Evolutionary conservation across 1,284 basidiomycete species (phyloP).

Genomic region (Boletus holoroseus): DNA sequence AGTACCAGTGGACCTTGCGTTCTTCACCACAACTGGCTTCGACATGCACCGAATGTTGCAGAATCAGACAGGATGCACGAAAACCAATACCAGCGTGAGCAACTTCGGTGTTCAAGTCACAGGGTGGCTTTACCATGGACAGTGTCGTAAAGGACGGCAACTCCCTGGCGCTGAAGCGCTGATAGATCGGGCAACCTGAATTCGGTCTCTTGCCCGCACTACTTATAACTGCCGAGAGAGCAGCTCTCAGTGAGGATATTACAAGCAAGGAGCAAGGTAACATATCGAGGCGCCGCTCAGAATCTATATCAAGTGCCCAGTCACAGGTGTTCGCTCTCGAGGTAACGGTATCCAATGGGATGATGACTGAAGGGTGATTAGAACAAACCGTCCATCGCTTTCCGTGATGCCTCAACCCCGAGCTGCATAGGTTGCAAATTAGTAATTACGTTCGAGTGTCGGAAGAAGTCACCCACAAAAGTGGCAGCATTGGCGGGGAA

Average conservation of each 20-base stretch:
- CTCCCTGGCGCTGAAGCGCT: background rate
- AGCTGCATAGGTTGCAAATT: constrained; percentile 42
- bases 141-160: constrained; percentile 18
- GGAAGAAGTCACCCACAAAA: constrained; percentile 60
- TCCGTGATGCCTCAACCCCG: constrained; percentile 77
- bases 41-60: constrained; percentile 18
- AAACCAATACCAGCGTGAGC: background rate
- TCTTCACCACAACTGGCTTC: constrained; percentile 18
- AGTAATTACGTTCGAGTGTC: constrained; percentile 2
- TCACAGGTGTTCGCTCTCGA: constrained; percentile 10
- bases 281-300: constrained; percentile 12
- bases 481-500: constrained; percentile 96
- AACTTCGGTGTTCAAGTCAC: constrained; percentile 6
- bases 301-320: constrained; percentile 8
- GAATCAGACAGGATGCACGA: background rate
- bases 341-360: constrained; percentile 1
- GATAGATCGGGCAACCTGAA: background rate
- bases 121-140: background rate
- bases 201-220: constrained; percentile 4
- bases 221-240: background rate
- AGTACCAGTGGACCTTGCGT: constrained; percentile 4
- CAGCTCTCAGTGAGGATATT: constrained; percentile 8
- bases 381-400: constrained; percentile 62
- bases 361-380: constrained; percentile 29
- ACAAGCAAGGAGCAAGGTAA: constrained; percentile 8